phyloP scores from a whole-genome alignment of 2,329 filamentous ascomycete genomes.

The Zarea fungicola region DNA sequence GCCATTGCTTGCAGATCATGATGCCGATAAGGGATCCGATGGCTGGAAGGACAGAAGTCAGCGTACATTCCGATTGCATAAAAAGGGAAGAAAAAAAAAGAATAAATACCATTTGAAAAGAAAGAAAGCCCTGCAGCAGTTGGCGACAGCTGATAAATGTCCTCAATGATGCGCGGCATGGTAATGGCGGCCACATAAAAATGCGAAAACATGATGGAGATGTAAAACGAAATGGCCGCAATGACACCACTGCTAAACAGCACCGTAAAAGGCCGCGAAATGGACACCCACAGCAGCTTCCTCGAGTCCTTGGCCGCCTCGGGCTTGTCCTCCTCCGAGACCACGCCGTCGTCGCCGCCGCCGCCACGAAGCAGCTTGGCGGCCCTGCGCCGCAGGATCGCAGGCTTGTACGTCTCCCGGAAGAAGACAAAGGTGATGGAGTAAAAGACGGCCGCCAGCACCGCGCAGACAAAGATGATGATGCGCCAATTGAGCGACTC shows the following conservation, averaged over 20 bases:
- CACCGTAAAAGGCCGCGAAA: conserved; percentile 38
- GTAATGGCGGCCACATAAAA: conserved; percentile 50
- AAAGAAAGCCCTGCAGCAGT: conserved; percentile 48
- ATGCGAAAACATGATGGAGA: conserved; percentile 42
- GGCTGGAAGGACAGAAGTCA: conserved; percentile 27
- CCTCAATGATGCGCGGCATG: conserved; percentile 42
- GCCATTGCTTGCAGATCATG: conserved; percentile 41
- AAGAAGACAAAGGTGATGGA: conserved; percentile 46
- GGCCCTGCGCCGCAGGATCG: conserved; percentile 41
- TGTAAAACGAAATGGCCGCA: conserved; percentile 39
- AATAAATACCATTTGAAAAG: conserved; percentile 9
- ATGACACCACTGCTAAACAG: conserved; percentile 46
- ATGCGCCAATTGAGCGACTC: conserved; percentile 50
- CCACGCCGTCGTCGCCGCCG: neutral
- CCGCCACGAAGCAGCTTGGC: conserved; percentile 25
- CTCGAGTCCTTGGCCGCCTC: neutral
- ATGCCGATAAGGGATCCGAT: conserved; percentile 44
- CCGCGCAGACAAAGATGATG: conserved; percentile 46
- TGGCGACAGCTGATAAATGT: conserved; percentile 43
- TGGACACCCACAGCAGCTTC: neutral
- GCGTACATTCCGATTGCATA: too few species aligned
- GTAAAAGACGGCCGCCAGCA: conserved; percentile 44
- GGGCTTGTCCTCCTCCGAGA: neutral
- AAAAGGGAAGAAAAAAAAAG: neutral
- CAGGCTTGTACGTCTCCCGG: conserved; percentile 54